Conservation (phyloP, 805 yeast genomes). For the Aciculoconidium aculeatum region DNA sequence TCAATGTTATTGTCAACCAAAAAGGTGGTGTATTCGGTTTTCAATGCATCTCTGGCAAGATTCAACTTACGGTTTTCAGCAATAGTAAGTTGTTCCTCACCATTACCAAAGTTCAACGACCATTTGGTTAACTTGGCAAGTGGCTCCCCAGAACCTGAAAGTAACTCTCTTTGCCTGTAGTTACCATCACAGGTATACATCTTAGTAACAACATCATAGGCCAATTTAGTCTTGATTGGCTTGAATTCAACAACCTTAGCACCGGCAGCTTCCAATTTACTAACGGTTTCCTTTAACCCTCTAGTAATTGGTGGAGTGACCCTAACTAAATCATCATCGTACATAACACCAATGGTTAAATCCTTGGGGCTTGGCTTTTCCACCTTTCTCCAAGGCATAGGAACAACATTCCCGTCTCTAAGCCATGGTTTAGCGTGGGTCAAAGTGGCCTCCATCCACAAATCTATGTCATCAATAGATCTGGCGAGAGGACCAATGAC, state of each 20-base stretch:
- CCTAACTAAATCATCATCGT: slow-evolving; percentile 59
- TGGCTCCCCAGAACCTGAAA: slow-evolving; percentile 66
- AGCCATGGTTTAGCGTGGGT: slow-evolving; percentile 65
- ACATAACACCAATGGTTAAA: slow-evolving; percentile 56
- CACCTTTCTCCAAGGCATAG: slow-evolving; percentile 50
- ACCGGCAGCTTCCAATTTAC: slow-evolving; percentile 53
- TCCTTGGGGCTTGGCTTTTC: slow-evolving; percentile 31
- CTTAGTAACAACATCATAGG: slow-evolving; percentile 50
- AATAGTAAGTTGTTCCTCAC: slow-evolving; percentile 37
- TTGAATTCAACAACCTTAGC: slow-evolving; percentile 50
- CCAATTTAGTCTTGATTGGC: slow-evolving; percentile 53
- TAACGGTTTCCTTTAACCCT: slow-evolving; percentile 44
- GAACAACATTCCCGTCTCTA: slow-evolving; percentile 40
- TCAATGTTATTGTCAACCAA: slow-evolving; percentile 55
- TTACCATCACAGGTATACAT: slow-evolving; percentile 70
- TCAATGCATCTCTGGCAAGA: slow-evolving; percentile 49
- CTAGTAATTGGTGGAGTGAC: slow-evolving; percentile 63
- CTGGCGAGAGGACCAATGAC: slow-evolving; percentile 68
- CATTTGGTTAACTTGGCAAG: slow-evolving; percentile 57
- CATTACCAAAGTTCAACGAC: slow-evolving; percentile 53
- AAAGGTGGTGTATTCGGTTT: slow-evolving; percentile 50
- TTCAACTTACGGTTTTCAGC: slow-evolving; percentile 54
- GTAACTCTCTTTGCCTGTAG: slow-evolving; percentile 43
- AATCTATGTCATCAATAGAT: slow-evolving; percentile 58
- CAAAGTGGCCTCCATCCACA: slow-evolving; percentile 58